These are phyloP conservation scores for Leccinum barrowsii DNA, from an alignment of 768 basidiomycete genomes.

Conservation along the genomic window DNA sequence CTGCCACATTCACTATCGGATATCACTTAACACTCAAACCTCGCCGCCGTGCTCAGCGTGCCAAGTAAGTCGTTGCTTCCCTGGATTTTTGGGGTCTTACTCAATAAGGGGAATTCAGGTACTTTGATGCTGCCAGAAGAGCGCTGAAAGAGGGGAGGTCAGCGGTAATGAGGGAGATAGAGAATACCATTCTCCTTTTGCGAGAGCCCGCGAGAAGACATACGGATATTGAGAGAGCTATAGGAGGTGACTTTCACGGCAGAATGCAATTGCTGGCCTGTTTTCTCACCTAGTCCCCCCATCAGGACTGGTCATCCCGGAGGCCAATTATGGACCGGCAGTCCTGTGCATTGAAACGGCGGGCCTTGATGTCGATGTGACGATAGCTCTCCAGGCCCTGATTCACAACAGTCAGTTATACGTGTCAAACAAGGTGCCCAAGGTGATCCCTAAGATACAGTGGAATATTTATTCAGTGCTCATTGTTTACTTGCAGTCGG, in stretches of 20 bases:
- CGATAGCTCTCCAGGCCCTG: slow-evolving; percentile 75
- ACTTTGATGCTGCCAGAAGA: slow-evolving; percentile 61
- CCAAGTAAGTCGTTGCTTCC: slow-evolving; percentile 39
- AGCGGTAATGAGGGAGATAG: slow-evolving; percentile 58
- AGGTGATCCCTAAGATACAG: slow-evolving; percentile 43
- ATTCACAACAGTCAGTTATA: slow-evolving; percentile 75
- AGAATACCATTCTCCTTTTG: slow-evolving; percentile 60
- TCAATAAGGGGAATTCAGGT: slow-evolving; percentile 39
- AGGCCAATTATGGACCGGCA: slow-evolving; percentile 67
- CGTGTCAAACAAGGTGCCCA: slow-evolving; percentile 71
- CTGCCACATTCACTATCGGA: slow-evolving; percentile 46
- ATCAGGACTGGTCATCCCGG: slow-evolving; percentile 70
- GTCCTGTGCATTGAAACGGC: slow-evolving; percentile 47
- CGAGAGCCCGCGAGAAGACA: slow-evolving; percentile 65
- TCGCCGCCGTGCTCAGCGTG: slow-evolving; percentile 48
- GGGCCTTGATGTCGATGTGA: slow-evolving; percentile 70
- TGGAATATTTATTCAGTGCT: not conserved
- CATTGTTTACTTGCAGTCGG: slow-evolving; percentile 41
- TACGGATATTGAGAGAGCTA: slow-evolving; percentile 57
- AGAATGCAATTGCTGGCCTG: slow-evolving; percentile 1
- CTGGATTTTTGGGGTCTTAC: slow-evolving; percentile 10
- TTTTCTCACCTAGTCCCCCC: slow-evolving; percentile 13
- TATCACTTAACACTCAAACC: slow-evolving; percentile 60
- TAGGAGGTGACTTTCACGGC: slow-evolving; percentile 50
- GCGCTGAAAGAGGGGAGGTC: slow-evolving; percentile 62